A percentile compares a stretch with the other conserved stretches of the same genome.
Evolutionary conservation across 2,329 filamentous ascomycete genomes (phyloP).

Genomic region (Cladosporium austrohemisphaericum): DNA sequence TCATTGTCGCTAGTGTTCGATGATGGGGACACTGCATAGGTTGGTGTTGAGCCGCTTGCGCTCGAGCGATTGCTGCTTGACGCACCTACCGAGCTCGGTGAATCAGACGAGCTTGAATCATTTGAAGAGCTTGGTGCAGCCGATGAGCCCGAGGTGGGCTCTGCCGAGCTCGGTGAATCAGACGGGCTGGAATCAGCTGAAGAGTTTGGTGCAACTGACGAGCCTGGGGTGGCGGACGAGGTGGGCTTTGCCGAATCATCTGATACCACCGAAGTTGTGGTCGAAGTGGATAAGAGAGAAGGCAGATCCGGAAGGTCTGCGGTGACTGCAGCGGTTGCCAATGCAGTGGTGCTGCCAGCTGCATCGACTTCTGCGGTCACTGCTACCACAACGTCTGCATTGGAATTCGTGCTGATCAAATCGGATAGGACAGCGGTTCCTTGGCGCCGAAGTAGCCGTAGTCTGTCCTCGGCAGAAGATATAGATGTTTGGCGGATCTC

Average conservation of each 20-base stretch:
- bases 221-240: not conserved
- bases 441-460: slow-evolving; percentile 23
- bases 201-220: not conserved
- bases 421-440: slow-evolving; percentile 19
- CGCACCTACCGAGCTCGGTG: not conserved
- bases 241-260: not conserved
- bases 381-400: slow-evolving; percentile 12
- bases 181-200: not conserved
- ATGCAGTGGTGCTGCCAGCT: slow-evolving; percentile 17
- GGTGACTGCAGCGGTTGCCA: slow-evolving; percentile 14
- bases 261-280: slow-evolving; percentile 4
- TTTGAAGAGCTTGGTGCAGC: not conserved
- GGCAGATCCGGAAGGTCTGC: slow-evolving; percentile 2
- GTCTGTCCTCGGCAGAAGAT: slow-evolving; percentile 15
- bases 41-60: not conserved
- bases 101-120: not conserved
- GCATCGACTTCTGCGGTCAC: slow-evolving; percentile 15
- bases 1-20: not conserved
- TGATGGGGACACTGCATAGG: not conserved
- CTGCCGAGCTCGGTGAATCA: not conserved
- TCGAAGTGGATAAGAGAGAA: slow-evolving; percentile 5
- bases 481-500: slow-evolving; percentile 19
- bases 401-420: slow-evolving; percentile 11
- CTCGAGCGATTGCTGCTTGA: not conserved
- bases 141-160: not conserved